Base-by-base conservation (phyloP, 805 yeast species). In the Kodamaea hsintzibuensis region DNA sequence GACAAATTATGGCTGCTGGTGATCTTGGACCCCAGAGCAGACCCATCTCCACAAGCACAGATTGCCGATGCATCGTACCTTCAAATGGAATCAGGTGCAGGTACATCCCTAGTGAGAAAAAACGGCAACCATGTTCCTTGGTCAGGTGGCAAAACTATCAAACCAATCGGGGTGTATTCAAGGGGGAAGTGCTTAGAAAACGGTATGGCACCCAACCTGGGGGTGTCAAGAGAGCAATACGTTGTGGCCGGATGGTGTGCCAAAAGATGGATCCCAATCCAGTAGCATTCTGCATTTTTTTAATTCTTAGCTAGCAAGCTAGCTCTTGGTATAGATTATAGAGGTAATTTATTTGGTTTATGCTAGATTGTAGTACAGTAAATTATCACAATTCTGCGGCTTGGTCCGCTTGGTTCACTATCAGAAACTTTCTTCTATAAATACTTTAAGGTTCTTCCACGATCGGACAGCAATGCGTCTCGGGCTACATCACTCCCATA, bases 1-100 rank as follows among this genome's bases (percentile, higher is more conserved):
- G 82, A 81, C 45, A 78, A 81, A 60, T 64, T 83, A 46, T 82
- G 85, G 85, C 71, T 73, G 38, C 74, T 72, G 42, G 84, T 83
- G 13, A 72, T 83, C 4, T 62, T 84, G 33, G 77, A 80, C 3
- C 85, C 87, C 19, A 69, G 86, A 44, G 54, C 57, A 1, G 88
- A 83, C 57, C 55, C 60, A 1, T 55, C 62, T 8, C 54, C 54
- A 2, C 12, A 18, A 57, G 30, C 44, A 55, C 7, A 18, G 67
- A 13, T 57, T 60, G 17, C 60, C 65, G 57, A 64, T 62, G 40
- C 45, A 57, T 25, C 67, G 69, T 43, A 57, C 39, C 60, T 48
- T 2, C 42, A 18, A 9, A 30, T 30, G 42, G 39, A 8, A 17
- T 13, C 44, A 12, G 72, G 71, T 57, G 58, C 9, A 40, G 44